phyloP scores from a whole-genome alignment of 768 basidiomycete genomes.

The Pulveroboletus frians region DNA sequence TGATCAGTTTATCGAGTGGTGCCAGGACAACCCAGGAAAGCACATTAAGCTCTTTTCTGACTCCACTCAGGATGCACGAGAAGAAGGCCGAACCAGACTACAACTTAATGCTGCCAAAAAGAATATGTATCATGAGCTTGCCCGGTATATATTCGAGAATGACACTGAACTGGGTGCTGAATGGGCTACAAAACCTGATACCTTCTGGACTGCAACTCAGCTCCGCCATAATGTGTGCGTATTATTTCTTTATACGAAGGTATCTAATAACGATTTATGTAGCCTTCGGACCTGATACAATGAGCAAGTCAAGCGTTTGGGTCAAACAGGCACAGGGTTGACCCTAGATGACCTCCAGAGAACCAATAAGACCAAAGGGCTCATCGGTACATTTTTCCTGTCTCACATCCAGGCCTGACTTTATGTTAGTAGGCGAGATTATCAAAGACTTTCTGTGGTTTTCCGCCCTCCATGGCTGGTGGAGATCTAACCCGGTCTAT shows the following conservation, averaged over 20 bases:
- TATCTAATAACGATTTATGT: background rate
- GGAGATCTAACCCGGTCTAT: background rate
- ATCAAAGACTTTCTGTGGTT: background rate
- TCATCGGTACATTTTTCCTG: background rate
- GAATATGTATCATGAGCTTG: background rate
- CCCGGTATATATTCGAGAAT: background rate
- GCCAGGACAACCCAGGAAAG: background rate
- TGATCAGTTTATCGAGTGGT: background rate
- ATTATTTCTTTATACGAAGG: background rate
- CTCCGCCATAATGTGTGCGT: background rate
- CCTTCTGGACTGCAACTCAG: background rate
- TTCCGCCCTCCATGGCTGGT: background rate
- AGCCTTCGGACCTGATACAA: background rate
- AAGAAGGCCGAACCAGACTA: background rate
- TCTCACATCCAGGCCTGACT: background rate
- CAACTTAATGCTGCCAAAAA: background rate
- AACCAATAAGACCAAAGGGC: background rate
- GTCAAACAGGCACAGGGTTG: background rate
- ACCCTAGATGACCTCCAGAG: background rate
- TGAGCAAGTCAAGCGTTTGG: background rate
- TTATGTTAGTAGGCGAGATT: background rate
- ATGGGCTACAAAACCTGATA: background rate
- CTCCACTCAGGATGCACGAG: background rate
- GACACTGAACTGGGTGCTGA: background rate
- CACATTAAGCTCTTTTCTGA: background rate